A percentile compares a stretch with the other conserved stretches of the same genome.
Conservation (phyloP, 2,329 filamentous ascomycete genomes). For the Colletotrichum filicis region DNA sequence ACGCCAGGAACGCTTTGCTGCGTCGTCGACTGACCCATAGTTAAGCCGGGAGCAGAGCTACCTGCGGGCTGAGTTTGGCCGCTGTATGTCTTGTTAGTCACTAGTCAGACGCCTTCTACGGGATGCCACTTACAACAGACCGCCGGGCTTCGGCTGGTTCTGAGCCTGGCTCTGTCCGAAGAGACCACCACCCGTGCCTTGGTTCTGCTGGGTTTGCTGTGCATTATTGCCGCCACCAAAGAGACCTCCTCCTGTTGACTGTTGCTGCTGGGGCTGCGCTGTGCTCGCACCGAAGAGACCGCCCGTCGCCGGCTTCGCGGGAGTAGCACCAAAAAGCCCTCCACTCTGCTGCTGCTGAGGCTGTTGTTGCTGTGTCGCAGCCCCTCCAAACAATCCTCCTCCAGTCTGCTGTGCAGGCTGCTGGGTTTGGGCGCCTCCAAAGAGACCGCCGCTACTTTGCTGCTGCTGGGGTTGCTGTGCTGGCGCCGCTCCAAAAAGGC, state of each 20-base stretch:
- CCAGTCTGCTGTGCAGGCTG: constrained; percentile 36
- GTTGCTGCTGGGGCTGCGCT: constrained; percentile 22
- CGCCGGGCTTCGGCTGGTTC: constrained; percentile 32
- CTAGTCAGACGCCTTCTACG: too few species aligned
- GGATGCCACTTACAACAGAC: constrained; percentile 44
- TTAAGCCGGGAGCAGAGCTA: constrained; percentile 46
- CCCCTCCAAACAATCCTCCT: constrained; percentile 30
- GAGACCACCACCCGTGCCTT: constrained; percentile 38
- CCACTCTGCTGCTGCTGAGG: constrained; percentile 44
- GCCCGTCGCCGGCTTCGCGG: constrained; percentile 35
- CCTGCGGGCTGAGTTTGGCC: constrained; percentile 28
- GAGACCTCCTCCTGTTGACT: constrained; percentile 18
- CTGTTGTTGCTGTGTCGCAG: constrained; percentile 30
- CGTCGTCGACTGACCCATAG: constrained; percentile 62
- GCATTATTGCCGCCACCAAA: background rate
- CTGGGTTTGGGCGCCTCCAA: constrained; percentile 12
- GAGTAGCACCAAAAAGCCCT: constrained; percentile 48
- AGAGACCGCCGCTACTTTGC: constrained; percentile 34
- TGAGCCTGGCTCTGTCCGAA: constrained; percentile 48
- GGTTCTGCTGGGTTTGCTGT: constrained; percentile 23
- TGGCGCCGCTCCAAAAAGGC: constrained; percentile 45
- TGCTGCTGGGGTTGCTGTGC: constrained; percentile 42
- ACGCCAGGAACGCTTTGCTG: constrained; percentile 75
- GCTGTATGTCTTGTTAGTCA: constrained; percentile 12
- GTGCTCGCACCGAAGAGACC: constrained; percentile 39